A percentile compares a stretch with the other conserved stretches of the same genome.
phyloP scores from a whole-genome alignment of 768 basidiomycete genomes.

The Rhizopogon roseolus region DNA sequence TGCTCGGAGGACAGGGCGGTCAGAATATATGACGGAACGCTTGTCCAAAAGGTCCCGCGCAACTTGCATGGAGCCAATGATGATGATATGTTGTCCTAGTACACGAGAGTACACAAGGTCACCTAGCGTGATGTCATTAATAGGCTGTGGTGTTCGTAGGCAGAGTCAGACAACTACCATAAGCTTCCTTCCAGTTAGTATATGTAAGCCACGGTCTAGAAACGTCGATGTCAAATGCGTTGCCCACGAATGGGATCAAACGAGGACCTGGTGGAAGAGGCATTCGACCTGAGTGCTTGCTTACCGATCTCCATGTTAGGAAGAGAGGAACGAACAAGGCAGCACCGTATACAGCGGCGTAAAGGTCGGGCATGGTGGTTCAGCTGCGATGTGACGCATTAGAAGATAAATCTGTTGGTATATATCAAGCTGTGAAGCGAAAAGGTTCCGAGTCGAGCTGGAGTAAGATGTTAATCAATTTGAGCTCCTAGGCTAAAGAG shows the following conservation, averaged over 20 bases:
- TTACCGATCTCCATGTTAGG: background rate
- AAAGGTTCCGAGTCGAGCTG: slow-evolving; percentile 5
- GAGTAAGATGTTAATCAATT: slow-evolving; percentile 1
- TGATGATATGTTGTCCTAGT: slow-evolving; percentile 5
- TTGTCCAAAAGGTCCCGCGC: slow-evolving; percentile 9
- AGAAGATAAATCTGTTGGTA: too few species aligned
- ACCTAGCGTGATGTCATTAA: slow-evolving; percentile 1
- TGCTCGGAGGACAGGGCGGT: slow-evolving; percentile 5
- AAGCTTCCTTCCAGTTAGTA: slow-evolving; percentile 6
- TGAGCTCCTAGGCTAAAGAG: too few species aligned
- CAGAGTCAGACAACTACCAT: slow-evolving; percentile 3
- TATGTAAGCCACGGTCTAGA: slow-evolving; percentile 10
- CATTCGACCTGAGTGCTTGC: background rate
- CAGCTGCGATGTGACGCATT: too few species aligned
- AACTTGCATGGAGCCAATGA: slow-evolving; percentile 9
- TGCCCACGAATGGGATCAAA: slow-evolving; percentile 10
- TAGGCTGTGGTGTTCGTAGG: background rate
- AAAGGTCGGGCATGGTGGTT: background rate
- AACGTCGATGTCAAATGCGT: slow-evolving; percentile 2
- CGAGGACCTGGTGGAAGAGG: slow-evolving; percentile 11
- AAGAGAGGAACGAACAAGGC: background rate
- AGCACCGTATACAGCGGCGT: background rate
- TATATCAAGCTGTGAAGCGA: too few species aligned
- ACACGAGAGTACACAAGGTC: slow-evolving; percentile 9
- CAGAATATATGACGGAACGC: slow-evolving; percentile 13